A percentile compares a stretch with the other conserved stretches of the same genome.
These are phyloP conservation scores for Leishmania tarentolae DNA, from an alignment of 208 protist species.

Conservation along the genomic window DNA sequence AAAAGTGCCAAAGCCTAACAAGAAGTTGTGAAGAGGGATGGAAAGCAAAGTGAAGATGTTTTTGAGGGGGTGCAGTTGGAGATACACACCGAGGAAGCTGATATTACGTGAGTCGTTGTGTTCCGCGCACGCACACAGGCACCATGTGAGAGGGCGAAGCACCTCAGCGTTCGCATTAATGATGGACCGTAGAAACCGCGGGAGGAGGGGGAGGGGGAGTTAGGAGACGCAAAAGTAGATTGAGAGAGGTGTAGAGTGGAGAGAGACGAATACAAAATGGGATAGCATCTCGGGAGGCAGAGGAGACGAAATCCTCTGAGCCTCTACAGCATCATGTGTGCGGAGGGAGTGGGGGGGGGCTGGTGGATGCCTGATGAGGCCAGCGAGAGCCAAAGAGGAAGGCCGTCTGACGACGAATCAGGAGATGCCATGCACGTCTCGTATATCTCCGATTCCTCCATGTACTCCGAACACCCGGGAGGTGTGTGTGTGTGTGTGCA, in stretches of 20 bases:
- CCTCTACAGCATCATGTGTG: no score
- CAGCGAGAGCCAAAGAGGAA: background rate
- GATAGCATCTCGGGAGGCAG: background rate
- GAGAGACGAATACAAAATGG: background rate
- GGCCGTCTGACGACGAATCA: background rate
- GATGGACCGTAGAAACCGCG: background rate
- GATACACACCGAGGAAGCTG: background rate
- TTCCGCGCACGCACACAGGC: background rate
- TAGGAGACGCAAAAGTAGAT: background rate
- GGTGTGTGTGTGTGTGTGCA: no score
- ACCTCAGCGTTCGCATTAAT: background rate
- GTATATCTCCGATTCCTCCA: background rate
- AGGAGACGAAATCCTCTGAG: background rate
- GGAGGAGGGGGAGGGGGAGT: no score
- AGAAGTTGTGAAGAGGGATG: background rate
- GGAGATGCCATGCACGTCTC: background rate
- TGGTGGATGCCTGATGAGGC: background rate
- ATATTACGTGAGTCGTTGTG: background rate
- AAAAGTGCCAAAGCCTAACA: background rate
- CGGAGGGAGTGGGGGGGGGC: background rate
- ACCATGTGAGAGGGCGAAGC: background rate
- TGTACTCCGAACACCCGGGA: background rate
- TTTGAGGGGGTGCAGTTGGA: no score
- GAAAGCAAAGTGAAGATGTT: no score
- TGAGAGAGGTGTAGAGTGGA: background rate